Conservation (phyloP, 2,329 filamentous ascomycete species). For the Claviceps quebecensis region DNA sequence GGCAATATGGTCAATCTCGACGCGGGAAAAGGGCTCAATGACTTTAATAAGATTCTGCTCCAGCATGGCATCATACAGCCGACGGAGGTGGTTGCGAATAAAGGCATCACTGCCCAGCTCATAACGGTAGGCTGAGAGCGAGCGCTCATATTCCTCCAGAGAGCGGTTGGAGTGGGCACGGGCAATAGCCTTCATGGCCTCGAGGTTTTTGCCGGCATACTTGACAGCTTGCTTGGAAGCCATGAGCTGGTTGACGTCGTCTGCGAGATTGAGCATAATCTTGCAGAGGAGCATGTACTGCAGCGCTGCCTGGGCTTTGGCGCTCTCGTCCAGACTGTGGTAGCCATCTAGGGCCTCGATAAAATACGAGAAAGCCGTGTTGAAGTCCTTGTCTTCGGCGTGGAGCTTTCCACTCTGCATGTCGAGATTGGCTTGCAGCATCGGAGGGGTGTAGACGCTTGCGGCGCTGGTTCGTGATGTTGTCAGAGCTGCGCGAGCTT, state of each 20-base stretch:
- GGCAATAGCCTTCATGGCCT: conserved; percentile 98
- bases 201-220: conserved; percentile 88
- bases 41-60: conserved; percentile 99
- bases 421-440: conserved; percentile 89
- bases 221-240: conserved; percentile 91
- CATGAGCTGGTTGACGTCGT: conserved; percentile 93
- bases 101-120: conserved; percentile 91
- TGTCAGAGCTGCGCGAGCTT: conserved; percentile 87
- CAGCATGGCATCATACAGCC: conserved; percentile 94
- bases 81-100: conserved; percentile 90
- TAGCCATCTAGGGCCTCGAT: conserved; percentile 98
- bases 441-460: conserved; percentile 89
- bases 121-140: conserved; percentile 77
- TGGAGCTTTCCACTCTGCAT: conserved; percentile 99
- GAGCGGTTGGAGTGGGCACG: conserved; percentile 91
- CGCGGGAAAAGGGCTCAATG: conserved; percentile 94
- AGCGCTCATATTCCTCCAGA: conserved; percentile 91
- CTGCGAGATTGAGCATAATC: conserved; percentile 94
- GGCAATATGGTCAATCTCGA: conserved; percentile 93
- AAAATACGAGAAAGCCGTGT: conserved; percentile 97
- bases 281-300: conserved; percentile 99
- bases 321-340: conserved; percentile 75
- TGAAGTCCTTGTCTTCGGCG: conserved; percentile 97
- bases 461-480: conserved; percentile 89
- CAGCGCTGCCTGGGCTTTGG: conserved; percentile 86